Base-by-base conservation (phyloP, 352 stramenopile genomes). In the Pythium utonaiense region DNA sequence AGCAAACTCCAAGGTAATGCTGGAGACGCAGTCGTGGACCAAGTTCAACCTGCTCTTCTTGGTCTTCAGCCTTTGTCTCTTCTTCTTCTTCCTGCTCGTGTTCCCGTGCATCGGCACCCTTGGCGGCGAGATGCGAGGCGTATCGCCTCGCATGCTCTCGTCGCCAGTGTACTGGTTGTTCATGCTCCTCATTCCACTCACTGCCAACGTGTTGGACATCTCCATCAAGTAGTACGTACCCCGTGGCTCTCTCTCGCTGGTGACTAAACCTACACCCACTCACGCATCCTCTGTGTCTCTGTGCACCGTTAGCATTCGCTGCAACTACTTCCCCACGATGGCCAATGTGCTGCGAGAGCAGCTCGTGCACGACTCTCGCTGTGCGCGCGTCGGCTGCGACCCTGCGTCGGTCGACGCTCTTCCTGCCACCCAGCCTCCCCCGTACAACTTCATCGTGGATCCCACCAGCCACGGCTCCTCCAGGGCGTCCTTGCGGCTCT, bases 21-120 rank as follows among this genome's bases (percentile, higher is more conserved):
- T 92, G 30, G 80, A 90, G 64, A 90, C 83, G 7, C 64, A 83
- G n/a, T 88, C 73, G 28, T 92, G 83, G 83, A 92, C 78, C 44
- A 85, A 83, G 56, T 87, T 78, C 67, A 88, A 88, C 65, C 54
- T 64, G 13, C 52, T 74, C 21, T 76, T 87, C 45, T 57, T 92
- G 24, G 58, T 69, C 10, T 87, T 81, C 53, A 88, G 78, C 38
- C 12, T 90, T 8, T 66, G 58, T 38, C 59, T 90, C 12, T 92
- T 83, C 58, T 78, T 88, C 55, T 75, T 71, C 42, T 90, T 89
- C 51, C 57, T 90, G 30, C 41, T 89, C 51, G 47, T 86, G 19
- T 88, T 83, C 53, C 82, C 82, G 16, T 69, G 69, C 57, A 62
- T 88, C 44, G 74, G 70, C 14, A 53, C 65, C 3, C 62, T 92